Evolutionary conservation across 108 stramenopile species (phyloP).

Genomic region (Bacterosira constricta): DNA sequence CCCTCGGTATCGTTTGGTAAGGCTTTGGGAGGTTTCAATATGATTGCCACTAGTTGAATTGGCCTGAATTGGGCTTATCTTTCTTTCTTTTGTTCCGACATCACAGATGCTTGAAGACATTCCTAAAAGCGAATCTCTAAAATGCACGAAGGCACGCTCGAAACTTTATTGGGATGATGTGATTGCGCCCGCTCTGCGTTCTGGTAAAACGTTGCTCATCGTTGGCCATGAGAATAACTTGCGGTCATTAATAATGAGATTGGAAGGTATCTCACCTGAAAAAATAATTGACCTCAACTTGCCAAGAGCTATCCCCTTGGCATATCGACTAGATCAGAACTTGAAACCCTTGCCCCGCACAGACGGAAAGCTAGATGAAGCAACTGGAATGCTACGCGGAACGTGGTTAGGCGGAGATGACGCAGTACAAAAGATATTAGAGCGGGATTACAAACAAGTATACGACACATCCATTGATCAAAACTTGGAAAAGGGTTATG

Average conservation of each 20-base stretch:
- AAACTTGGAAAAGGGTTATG: conserved; percentile 66
- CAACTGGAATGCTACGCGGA: conserved; percentile 80
- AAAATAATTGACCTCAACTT: conserved; percentile 91
- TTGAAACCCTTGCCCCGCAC: conserved; percentile 76
- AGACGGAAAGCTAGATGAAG: conserved; percentile 77
- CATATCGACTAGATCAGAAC: conserved; percentile 82
- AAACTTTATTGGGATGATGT: conserved; percentile 89
- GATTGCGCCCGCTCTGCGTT: conserved; percentile 78
- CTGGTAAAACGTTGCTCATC: conserved; percentile 90
- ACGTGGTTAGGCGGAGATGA: conserved; percentile 83
- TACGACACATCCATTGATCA: conserved; percentile 73
- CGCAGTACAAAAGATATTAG: conserved; percentile 73
- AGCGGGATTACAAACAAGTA: conserved; percentile 79
- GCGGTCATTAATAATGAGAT: conserved; percentile 91
- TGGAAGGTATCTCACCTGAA: conserved; percentile 88
- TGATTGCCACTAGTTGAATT: no score
- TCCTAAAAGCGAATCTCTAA: conserved; percentile 80
- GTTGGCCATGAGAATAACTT: conserved; percentile 98
- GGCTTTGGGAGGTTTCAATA: no score
- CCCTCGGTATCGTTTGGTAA: conserved; percentile 79
- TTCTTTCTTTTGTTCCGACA: not conserved
- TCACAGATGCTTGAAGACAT: conserved; percentile 64
- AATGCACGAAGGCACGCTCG: conserved; percentile 85
- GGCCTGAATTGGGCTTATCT: no score
- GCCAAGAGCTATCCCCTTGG: conserved; percentile 91